Base-by-base conservation (phyloP, 495 filamentous ascomycete species). In the Neurospora sp. region DNA sequence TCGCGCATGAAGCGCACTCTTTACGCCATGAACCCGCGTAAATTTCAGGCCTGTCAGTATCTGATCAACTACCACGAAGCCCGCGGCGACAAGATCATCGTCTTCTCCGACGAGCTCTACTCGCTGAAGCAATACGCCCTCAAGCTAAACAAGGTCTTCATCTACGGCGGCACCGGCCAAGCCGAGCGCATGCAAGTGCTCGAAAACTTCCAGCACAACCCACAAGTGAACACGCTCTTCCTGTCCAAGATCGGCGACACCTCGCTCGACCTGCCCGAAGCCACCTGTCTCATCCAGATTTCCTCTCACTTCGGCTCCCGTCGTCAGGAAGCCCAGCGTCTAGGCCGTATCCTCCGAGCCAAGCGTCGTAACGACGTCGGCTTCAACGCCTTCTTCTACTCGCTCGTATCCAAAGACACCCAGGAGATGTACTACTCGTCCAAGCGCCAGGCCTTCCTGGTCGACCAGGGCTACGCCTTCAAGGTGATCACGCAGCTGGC, bases 381-480 rank as follows among this genome's bases (percentile, higher is more conserved):
- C 22, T 99, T 99, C 83, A 99, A 99, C 82, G 96, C 96, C 0
- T 99, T 99, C 83, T 99, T 99, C 83, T 99, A 99, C 83, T 96
- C 93, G 0, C 86, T 99, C 5, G 96, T 99, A 39, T 96, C 92
- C 10, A 98, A 98, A 80, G 96, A 98, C 80, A 99, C 96, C 2
- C 89, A 93, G 70, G 96, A 99, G 83, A 98, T 99, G 96, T 95
- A 91, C 81, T 99, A 97, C 84, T 98, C 96, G 7, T 92, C 93
- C 45, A 98, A 98, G 82, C 90, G 96, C 27, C 96, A 99, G 79
- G 96, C 96, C 37, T 99, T 99, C 86, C 87, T 99, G 4, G 94
- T 99, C 69, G 96, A 99, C 76, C 96, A 99, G 81, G 96, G 96
- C 42, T 99, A 99, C 81, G 96, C 96, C 22, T 98, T 98, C 87